Evolutionary conservation across 495 filamentous ascomycete species (phyloP).

Genomic region (Geopyxis carbonaria): DNA sequence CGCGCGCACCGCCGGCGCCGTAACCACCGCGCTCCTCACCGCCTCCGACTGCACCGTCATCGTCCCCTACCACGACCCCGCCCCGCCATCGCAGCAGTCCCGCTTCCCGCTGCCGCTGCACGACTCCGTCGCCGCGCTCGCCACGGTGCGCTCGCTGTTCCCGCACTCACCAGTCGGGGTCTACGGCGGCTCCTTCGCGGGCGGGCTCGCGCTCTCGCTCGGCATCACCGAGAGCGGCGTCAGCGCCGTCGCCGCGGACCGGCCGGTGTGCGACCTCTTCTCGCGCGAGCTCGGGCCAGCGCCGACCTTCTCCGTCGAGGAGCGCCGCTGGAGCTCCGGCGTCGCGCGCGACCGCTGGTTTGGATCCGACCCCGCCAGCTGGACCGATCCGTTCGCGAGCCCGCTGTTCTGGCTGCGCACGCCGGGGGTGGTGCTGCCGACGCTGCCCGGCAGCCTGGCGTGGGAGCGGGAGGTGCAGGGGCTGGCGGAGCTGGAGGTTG

Average conservation of each 20-base stretch:
- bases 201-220: background rate
- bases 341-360: background rate
- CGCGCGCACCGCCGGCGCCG: no score
- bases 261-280: background rate
- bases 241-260: background rate
- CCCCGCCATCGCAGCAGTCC: no score
- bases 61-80: no score
- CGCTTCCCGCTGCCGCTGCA: background rate
- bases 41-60: no score
- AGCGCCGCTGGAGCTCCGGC: background rate
- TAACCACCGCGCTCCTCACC: no score
- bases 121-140: background rate
- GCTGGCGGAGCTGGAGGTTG: no score
- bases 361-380: background rate
- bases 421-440: no score
- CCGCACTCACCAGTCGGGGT: background rate
- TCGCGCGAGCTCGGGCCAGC: background rate
- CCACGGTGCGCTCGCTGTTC: background rate
- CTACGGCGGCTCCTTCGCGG: background rate
- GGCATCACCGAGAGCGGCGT: background rate
- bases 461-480: no score
- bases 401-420: background rate
- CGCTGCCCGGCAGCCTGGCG: no score
- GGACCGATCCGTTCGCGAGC: background rate
- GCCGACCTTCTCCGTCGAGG: no score